Evolutionary conservation across 1,284 basidiomycete species (phyloP).

Genomic region (Melampsora americana): DNA sequence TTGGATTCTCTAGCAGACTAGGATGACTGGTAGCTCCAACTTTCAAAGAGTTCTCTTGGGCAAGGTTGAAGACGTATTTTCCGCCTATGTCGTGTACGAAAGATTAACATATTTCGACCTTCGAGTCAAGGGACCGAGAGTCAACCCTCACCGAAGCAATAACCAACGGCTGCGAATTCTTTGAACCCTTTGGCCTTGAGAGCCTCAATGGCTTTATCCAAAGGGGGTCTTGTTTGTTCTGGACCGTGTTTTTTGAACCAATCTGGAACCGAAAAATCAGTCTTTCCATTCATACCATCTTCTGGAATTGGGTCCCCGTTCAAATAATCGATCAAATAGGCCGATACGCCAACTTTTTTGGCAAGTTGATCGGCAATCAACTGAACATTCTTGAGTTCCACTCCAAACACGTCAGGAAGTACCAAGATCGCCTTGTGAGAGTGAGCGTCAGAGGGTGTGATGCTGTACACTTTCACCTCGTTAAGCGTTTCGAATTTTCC

Average conservation of each 20-base stretch:
- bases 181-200: conserved; percentile 14
- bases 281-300: neutral
- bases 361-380: conserved; percentile 29
- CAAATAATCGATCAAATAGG: conserved; percentile 36
- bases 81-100: conserved; percentile 24
- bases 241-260: conserved; percentile 11
- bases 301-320: conserved; percentile 11
- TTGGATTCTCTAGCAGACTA: conserved; percentile 20
- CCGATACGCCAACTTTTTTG: neutral
- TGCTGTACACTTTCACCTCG: conserved; percentile 24
- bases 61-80: conserved; percentile 20
- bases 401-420: conserved; percentile 31
- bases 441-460: conserved; percentile 12
- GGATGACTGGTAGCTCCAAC: conserved; percentile 34
- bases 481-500: conserved; percentile 18
- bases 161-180: conserved; percentile 16
- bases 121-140: too few relatives aligned
- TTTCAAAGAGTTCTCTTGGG: conserved; percentile 17
- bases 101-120: neutral
- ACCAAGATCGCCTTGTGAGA: conserved; percentile 26
- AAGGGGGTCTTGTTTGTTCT: neutral
- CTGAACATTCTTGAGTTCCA: conserved; percentile 16
- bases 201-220: conserved; percentile 19
- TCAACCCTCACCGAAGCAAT: conserved; percentile 34
- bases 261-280: neutral